Evolutionary conservation across 352 stramenopile genomes (phyloP).

Genomic region (Pythium dissimile): DNA sequence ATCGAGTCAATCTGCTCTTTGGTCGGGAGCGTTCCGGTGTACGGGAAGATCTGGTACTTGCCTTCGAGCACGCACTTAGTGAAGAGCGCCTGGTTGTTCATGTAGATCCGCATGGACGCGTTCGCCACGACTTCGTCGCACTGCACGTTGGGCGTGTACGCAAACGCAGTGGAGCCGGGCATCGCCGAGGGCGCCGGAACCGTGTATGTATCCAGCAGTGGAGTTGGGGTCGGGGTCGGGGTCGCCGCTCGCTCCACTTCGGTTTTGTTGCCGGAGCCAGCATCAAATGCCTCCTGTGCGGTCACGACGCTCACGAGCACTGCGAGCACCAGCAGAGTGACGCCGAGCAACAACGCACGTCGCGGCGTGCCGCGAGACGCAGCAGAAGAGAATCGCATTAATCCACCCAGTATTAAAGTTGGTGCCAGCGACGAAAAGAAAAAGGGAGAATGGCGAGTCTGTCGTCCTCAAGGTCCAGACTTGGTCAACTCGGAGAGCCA

Average conservation of each 20-base stretch:
- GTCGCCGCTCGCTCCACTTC: background rate
- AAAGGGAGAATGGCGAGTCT: background rate
- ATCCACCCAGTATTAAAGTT: no score
- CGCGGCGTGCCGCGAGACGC: no score
- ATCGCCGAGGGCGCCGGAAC: slow-evolving; percentile 32
- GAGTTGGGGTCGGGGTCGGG: background rate
- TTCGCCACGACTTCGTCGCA: slow-evolving; percentile 40
- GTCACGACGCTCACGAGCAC: background rate
- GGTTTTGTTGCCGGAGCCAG: background rate
- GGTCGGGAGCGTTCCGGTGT: slow-evolving; percentile 40
- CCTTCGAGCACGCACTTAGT: slow-evolving; percentile 48
- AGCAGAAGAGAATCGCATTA: no score
- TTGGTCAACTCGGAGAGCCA: background rate
- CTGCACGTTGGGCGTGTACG: slow-evolving; percentile 31
- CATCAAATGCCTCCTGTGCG: background rate
- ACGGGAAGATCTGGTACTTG: slow-evolving; percentile 66
- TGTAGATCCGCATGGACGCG: slow-evolving; percentile 49
- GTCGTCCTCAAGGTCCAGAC: background rate
- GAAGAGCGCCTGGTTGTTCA: slow-evolving; percentile 52
- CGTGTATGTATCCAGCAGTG: slow-evolving; percentile 8
- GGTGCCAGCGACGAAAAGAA: no score
- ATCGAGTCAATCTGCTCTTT: slow-evolving; percentile 48
- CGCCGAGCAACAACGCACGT: no score
- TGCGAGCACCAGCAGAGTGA: background rate
- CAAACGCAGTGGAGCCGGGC: slow-evolving; percentile 45